phyloP scores from a whole-genome alignment of 2,329 filamentous ascomycete species.

The Colletotrichum euphorbiae region DNA sequence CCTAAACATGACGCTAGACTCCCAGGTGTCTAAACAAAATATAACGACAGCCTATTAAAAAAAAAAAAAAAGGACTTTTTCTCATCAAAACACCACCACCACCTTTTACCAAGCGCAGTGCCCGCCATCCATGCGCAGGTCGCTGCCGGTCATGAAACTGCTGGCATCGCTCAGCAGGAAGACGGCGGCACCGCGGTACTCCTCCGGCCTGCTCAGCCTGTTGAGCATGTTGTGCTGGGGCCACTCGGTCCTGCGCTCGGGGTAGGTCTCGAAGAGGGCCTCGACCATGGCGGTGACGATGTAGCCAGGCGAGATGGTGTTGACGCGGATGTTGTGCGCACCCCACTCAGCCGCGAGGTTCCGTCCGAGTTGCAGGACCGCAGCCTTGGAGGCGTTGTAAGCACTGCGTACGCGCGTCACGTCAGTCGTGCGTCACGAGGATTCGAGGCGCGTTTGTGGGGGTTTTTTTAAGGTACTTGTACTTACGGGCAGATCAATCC shows the following conservation, averaged over 20 bases:
- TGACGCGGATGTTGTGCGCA: conserved; percentile 78
- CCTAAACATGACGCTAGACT: conserved; percentile 20
- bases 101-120: conserved; percentile 68
- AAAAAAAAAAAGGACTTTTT: background rate
- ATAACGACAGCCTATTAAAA: conserved; percentile 22
- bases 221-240: conserved; percentile 87
- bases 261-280: conserved; percentile 79
- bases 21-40: conserved; percentile 10
- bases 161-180: conserved; percentile 54
- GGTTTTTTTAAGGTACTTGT: too few relatives aligned
- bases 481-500: conserved; percentile 70
- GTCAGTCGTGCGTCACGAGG: background rate
- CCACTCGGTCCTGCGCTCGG: conserved; percentile 77
- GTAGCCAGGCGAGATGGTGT: conserved; percentile 84
- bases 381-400: conserved; percentile 83
- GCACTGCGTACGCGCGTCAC: conserved; percentile 61
- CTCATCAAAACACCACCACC: background rate
- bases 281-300: conserved; percentile 88
- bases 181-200: conserved; percentile 76
- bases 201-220: conserved; percentile 73
- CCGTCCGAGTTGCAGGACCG: conserved; percentile 76
- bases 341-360: conserved; percentile 82
- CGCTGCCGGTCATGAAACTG: conserved; percentile 61
- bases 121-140: conserved; percentile 78
- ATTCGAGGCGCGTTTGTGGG: too few relatives aligned